These are phyloP conservation scores for Cystobasidiaceae sp. DNA, from an alignment of 1,284 basidiomycete genomes.

Conservation along the genomic window DNA sequence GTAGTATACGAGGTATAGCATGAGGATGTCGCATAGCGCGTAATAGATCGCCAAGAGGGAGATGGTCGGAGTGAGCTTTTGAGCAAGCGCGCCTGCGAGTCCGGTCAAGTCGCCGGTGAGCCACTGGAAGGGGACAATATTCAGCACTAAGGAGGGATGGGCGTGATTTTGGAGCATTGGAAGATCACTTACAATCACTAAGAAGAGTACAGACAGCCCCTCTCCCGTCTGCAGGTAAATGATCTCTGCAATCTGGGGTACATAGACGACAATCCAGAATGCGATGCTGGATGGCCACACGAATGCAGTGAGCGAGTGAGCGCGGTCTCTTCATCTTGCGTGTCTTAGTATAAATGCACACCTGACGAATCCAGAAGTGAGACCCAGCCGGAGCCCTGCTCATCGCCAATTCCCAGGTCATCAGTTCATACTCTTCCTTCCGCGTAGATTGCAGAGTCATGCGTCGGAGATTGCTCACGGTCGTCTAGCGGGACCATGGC, in stretches of 20 bases:
- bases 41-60: conserved; percentile 39
- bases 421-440: background rate
- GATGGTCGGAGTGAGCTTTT: conserved; percentile 37
- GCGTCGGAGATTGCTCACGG: background rate
- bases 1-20: conserved; percentile 39
- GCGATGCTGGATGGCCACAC: conserved; percentile 33
- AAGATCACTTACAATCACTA: conserved; percentile 36
- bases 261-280: conserved; percentile 38
- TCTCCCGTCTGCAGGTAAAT: conserved; percentile 39
- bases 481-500: conserved; percentile 8
- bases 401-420: background rate
- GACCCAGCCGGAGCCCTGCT: conserved; percentile 20
- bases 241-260: conserved; percentile 40
- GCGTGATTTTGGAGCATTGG: background rate
- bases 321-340: background rate
- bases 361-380: conserved; percentile 27
- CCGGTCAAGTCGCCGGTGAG: conserved; percentile 41
- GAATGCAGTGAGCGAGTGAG: background rate
- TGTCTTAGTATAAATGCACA: background rate
- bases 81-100: conserved; percentile 39
- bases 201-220: conserved; percentile 39
- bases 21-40: conserved; percentile 39
- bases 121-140: conserved; percentile 34
- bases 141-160: background rate
- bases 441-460: background rate